Evolutionary conservation across 441 rosid genomes (phyloP).

Genomic region (Melastoma candidum): DNA sequence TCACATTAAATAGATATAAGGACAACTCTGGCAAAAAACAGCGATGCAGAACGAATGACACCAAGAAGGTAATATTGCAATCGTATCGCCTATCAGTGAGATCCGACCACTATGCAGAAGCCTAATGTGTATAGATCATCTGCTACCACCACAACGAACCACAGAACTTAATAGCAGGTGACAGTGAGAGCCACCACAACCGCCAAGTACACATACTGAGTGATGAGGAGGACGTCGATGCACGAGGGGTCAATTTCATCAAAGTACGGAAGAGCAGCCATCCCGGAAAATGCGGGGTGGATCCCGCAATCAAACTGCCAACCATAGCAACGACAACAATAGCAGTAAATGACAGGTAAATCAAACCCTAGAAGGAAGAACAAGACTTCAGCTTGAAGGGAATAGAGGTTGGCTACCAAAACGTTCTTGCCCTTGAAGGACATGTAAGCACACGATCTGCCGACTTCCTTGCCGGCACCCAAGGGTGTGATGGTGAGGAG

Average conservation of each 20-base stretch:
- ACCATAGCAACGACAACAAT: background rate
- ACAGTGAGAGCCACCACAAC: background rate
- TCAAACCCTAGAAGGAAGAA: background rate
- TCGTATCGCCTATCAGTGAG: no score
- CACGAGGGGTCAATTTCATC: conserved; percentile 92
- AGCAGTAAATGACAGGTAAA: background rate
- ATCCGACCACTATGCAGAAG: no score
- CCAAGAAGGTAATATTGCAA: no score
- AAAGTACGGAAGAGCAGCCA: conserved; percentile 89
- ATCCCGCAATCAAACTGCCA: conserved; percentile 79
- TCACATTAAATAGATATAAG: no score
- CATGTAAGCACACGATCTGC: conserved; percentile 85
- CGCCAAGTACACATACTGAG: conserved; percentile 43
- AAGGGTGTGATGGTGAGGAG: conserved; percentile 63
- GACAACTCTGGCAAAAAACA: no score
- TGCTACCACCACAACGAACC: no score
- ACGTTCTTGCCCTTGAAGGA: conserved; percentile 68
- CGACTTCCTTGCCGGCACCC: conserved; percentile 92
- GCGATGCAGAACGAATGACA: no score
- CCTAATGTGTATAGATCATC: no score
- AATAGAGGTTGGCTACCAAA: conserved; percentile 24
- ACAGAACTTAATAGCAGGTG: no score
- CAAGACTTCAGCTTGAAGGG: background rate
- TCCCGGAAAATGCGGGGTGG: conserved; percentile 78
- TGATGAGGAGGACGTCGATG: conserved; percentile 74